Conservation (phyloP, 805 yeast species). For the Limtongia smithiae region DNA sequence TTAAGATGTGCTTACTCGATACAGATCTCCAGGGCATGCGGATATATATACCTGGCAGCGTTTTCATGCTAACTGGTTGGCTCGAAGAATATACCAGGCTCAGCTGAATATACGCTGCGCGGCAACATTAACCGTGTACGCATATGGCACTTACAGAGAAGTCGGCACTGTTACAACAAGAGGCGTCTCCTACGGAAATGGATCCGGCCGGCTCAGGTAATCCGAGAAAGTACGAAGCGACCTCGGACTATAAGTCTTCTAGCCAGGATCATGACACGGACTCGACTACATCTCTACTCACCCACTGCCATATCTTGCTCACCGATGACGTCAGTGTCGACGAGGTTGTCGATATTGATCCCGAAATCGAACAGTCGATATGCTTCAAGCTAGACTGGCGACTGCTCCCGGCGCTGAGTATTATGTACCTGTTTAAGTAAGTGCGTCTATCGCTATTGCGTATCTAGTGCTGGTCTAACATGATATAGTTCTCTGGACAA, state of each 20-base stretch:
- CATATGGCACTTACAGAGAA: conserved; percentile 6
- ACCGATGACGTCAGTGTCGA: conserved; percentile 27
- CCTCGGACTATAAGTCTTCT: no score
- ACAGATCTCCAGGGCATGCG: no score
- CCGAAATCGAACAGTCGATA: conserved; percentile 31
- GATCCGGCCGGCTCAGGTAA: neutral
- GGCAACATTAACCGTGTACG: no score
- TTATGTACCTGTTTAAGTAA: conserved; percentile 46
- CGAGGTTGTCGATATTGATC: conserved; percentile 26
- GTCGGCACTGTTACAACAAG: conserved; percentile 1
- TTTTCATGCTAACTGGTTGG: no score
- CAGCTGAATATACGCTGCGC: no score
- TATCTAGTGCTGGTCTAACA: neutral
- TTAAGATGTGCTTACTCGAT: no score
- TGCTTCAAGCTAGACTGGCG: conserved; percentile 44
- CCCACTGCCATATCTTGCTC: no score
- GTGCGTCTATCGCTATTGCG: neutral
- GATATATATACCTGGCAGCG: no score
- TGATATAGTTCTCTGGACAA: conserved; percentile 42
- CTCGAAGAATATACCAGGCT: no score
- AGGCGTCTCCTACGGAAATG: neutral
- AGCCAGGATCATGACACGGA: no score
- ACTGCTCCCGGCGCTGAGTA: conserved; percentile 46
- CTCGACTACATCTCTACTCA: no score
- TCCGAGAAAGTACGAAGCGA: no score